Evolutionary conservation across 1,284 basidiomycete genomes (phyloP).

Genomic region (Moesziomyces sp.): DNA sequence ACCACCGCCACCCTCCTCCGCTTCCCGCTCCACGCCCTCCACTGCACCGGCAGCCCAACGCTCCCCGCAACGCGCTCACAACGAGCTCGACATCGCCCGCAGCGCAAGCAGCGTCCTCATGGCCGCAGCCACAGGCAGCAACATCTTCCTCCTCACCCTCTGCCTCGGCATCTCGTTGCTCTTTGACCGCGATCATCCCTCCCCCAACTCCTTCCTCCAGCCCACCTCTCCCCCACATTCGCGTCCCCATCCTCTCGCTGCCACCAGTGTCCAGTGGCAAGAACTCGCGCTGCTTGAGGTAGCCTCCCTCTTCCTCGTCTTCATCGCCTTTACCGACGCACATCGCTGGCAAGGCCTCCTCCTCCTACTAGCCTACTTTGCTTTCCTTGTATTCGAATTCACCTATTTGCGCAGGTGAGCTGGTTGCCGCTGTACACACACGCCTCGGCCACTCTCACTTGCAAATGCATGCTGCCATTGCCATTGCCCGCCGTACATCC

Average conservation of each 20-base stretch:
- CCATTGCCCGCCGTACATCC: no score
- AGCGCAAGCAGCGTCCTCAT: slow-evolving; percentile 62
- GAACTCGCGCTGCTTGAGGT: slow-evolving; percentile 32
- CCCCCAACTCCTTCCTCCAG: no score
- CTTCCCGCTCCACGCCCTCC: slow-evolving; percentile 12
- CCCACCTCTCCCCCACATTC: background rate
- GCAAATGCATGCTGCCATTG: no score
- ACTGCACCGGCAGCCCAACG: slow-evolving; percentile 8
- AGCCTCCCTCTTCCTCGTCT: slow-evolving; percentile 39
- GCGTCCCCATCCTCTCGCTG: slow-evolving; percentile 11
- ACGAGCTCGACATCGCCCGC: slow-evolving; percentile 37
- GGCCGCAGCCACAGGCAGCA: slow-evolving; percentile 66
- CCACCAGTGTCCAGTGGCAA: slow-evolving; percentile 39
- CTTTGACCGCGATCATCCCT: slow-evolving; percentile 17
- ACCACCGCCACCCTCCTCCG: slow-evolving; percentile 13
- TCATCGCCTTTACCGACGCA: slow-evolving; percentile 47
- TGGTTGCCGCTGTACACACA: no score
- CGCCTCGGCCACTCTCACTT: no score
- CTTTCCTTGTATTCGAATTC: slow-evolving; percentile 48
- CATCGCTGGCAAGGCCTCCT: slow-evolving; percentile 44
- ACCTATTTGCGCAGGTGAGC: slow-evolving; percentile 29
- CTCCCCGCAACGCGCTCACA: slow-evolving; percentile 23
- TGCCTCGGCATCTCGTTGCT: slow-evolving; percentile 64
- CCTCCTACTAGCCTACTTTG: slow-evolving; percentile 43
- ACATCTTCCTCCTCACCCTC: slow-evolving; percentile 66